Evolutionary conservation across 768 basidiomycete species (phyloP).

Genomic region (Strobilomyces dryophilus): DNA sequence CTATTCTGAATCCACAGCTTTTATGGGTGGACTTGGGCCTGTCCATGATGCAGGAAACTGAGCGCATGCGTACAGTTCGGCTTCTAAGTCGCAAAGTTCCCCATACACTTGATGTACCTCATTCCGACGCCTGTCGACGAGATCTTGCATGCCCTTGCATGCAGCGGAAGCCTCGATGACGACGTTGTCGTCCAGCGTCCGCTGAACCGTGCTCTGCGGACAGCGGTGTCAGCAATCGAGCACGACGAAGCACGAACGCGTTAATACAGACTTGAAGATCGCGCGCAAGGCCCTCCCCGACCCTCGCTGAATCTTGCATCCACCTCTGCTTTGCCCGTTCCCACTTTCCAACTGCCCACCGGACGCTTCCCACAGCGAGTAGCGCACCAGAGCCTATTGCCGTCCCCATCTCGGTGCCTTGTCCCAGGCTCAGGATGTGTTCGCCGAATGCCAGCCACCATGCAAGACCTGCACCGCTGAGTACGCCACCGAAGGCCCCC

Average conservation of each 20-base stretch:
- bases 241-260: background rate
- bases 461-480: constrained; percentile 47
- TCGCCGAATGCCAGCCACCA: constrained; percentile 50
- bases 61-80: constrained; percentile 23
- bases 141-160: constrained; percentile 41
- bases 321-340: constrained; percentile 62
- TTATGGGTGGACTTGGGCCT: background rate
- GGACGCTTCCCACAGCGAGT: constrained; percentile 42
- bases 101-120: constrained; percentile 43
- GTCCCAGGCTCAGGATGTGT: constrained; percentile 33
- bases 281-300: constrained; percentile 58
- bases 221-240: background rate
- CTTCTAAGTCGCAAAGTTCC: constrained; percentile 40
- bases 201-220: constrained; percentile 42
- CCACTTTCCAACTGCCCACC: constrained; percentile 67
- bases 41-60: constrained; percentile 9
- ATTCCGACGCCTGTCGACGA: constrained; percentile 38
- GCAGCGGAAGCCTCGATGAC: constrained; percentile 48
- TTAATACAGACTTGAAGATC: constrained; percentile 52
- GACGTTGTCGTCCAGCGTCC: constrained; percentile 50
- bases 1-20: constrained; percentile 11
- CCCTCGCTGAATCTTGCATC: constrained; percentile 63
- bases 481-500: constrained; percentile 44
- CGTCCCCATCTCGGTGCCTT: constrained; percentile 49
- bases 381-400: constrained; percentile 59